A percentile compares a stretch with the other conserved stretches of the same genome.
Evolutionary conservation across 768 basidiomycete genomes (phyloP).

Genomic region (Hypholoma sublateritium): DNA sequence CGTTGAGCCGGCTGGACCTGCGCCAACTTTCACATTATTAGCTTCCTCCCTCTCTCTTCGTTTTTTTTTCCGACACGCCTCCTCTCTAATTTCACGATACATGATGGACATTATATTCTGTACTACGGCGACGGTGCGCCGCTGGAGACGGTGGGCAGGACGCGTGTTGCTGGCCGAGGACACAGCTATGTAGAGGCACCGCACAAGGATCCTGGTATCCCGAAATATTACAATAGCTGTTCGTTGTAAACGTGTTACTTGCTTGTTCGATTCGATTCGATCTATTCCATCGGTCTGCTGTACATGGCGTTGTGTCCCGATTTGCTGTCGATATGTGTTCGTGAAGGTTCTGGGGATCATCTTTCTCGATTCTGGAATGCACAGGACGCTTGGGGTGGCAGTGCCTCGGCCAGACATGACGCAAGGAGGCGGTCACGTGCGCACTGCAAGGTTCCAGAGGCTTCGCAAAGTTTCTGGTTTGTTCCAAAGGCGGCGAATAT

Average conservation of each 20-base stretch:
- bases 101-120: slow-evolving; percentile 7
- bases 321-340: neutral
- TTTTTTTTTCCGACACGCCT: slow-evolving; percentile 6
- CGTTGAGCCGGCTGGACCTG: slow-evolving; percentile 8
- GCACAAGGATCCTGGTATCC: neutral
- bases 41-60: neutral
- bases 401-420: slow-evolving; percentile 18
- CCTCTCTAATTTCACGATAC: slow-evolving; percentile 10
- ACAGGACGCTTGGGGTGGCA: neutral
- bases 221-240: slow-evolving; percentile 1
- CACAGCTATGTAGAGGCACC: neutral
- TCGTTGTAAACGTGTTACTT: neutral
- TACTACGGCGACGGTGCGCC: neutral
- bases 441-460: slow-evolving; percentile 49
- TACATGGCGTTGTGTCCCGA: no score
- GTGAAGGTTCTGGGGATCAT: neutral
- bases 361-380: slow-evolving; percentile 15
- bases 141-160: neutral
- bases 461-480: slow-evolving; percentile 42
- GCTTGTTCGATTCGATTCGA: neutral
- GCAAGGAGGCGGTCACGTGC: slow-evolving; percentile 15
- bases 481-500: slow-evolving; percentile 35
- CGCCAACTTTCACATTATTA: neutral
- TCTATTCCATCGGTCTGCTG: no score
- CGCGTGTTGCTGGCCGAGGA: no score